phyloP scores from a whole-genome alignment of 257 asterid genomes.

The Gentiana macrophylla region DNA sequence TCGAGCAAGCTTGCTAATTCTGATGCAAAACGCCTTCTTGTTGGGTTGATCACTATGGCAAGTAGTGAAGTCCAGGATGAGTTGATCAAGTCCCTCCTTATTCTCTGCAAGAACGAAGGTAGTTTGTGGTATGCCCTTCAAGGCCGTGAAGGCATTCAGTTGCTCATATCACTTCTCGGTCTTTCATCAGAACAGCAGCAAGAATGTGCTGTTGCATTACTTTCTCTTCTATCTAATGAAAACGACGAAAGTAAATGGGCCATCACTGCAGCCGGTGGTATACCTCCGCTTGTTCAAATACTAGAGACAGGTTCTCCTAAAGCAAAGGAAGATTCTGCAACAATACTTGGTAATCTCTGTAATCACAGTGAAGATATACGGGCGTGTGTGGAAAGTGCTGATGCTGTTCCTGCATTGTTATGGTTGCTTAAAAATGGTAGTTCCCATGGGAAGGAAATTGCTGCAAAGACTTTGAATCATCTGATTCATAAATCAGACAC shows the following conservation, averaged over 20 bases:
- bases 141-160: slow-evolving; percentile 99
- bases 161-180: slow-evolving; percentile 91
- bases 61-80: slow-evolving; percentile 87
- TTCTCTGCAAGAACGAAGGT: slow-evolving; percentile 81
- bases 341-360: slow-evolving; percentile 94
- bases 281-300: slow-evolving; percentile 97
- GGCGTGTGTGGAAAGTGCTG: slow-evolving; percentile 99
- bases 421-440: slow-evolving; percentile 98
- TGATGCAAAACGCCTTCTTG: slow-evolving; percentile 87
- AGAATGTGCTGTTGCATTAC: slow-evolving; percentile 96
- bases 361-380: slow-evolving; percentile 99
- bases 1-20: slow-evolving; percentile 74
- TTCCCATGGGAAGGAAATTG: slow-evolving; percentile 90
- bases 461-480: slow-evolving; percentile 93
- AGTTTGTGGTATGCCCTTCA: slow-evolving; percentile 94
- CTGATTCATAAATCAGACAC: slow-evolving; percentile 98
- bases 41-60: slow-evolving; percentile 97
- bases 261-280: slow-evolving; percentile 98
- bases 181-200: slow-evolving; percentile 99
- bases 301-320: slow-evolving; percentile 90
- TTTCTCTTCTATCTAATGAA: slow-evolving; percentile 80
- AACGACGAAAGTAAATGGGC: slow-evolving; percentile 99
- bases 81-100: slow-evolving; percentile 68
- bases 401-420: slow-evolving; percentile 94
- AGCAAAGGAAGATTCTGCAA: slow-evolving; percentile 98